phyloP scores from a whole-genome alignment of 2,329 filamentous ascomycete genomes.

The Clarireedia monteithiana region DNA sequence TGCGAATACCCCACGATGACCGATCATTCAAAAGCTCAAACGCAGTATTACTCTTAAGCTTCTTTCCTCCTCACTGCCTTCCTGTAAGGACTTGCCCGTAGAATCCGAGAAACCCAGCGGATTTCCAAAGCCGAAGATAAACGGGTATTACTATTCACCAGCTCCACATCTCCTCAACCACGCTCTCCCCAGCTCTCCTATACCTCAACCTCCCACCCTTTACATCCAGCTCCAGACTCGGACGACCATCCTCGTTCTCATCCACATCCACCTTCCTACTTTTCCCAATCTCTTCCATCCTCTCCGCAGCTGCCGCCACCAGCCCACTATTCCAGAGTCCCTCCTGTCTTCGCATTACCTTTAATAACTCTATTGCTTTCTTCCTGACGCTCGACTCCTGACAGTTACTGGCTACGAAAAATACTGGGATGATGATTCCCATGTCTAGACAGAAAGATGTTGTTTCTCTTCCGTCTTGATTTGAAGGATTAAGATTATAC shows the following conservation, averaged over 20 bases:
- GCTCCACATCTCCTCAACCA: constrained; percentile 13
- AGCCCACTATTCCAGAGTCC: no score
- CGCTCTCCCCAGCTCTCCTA: no score
- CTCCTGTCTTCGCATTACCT: background rate
- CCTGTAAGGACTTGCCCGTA: no score
- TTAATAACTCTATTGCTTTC: constrained; percentile 18
- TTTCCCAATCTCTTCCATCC: background rate
- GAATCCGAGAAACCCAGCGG: no score
- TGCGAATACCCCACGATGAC: no score
- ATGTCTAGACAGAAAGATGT: constrained; percentile 49
- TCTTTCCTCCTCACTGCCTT: no score
- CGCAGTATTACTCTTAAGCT: no score
- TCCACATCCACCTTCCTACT: background rate
- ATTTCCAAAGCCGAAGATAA: no score
- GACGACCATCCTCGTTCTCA: background rate
- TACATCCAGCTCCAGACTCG: no score
- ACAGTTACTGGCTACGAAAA: constrained; percentile 56
- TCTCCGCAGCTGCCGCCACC: no score
- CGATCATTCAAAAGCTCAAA: no score
- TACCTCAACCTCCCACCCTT: no score
- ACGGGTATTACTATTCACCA: background rate
- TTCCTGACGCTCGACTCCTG: constrained; percentile 51
- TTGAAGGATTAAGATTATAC: background rate
- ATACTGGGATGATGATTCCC: constrained; percentile 55
- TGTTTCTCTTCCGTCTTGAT: background rate